Evolutionary conservation across 257 asterid genomes (phyloP).

Genomic region (Solanum microdontum): DNA sequence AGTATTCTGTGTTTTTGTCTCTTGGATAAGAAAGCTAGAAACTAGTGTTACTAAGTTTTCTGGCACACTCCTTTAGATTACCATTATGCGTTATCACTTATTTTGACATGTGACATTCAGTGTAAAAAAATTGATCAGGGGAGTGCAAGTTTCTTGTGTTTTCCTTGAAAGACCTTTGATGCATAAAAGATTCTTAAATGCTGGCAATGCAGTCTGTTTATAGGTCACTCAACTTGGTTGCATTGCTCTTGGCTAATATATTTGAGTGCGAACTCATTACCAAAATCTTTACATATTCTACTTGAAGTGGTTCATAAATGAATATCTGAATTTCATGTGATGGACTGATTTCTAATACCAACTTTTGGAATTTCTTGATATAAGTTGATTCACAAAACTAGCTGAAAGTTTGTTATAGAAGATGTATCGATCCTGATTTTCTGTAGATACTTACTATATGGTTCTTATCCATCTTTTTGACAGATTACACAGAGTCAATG

Average conservation of each 20-base stretch:
- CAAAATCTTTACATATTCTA: neutral
- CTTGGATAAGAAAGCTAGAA: neutral
- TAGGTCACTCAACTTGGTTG: neutral
- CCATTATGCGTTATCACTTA: neutral
- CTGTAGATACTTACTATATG: neutral
- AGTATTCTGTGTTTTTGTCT: neutral
- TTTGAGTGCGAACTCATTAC: neutral
- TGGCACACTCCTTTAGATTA: neutral
- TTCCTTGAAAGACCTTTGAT: neutral
- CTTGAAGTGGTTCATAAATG: neutral
- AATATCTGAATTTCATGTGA: neutral
- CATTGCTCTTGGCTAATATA: neutral
- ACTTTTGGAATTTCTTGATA: neutral
- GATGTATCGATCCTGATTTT: neutral
- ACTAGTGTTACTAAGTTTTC: neutral
- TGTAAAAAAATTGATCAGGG: neutral
- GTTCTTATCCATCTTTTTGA: neutral
- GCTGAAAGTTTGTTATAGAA: neutral
- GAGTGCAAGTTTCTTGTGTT: neutral
- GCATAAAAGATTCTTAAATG: neutral
- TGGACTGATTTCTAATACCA: neutral
- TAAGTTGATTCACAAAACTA: neutral
- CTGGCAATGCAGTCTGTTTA: neutral
- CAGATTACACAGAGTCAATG: constrained; percentile 46
- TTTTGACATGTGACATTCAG: neutral